phyloP scores from a whole-genome alignment of 2,329 filamentous ascomycete species.

The Pochonia chlamydosporia region DNA sequence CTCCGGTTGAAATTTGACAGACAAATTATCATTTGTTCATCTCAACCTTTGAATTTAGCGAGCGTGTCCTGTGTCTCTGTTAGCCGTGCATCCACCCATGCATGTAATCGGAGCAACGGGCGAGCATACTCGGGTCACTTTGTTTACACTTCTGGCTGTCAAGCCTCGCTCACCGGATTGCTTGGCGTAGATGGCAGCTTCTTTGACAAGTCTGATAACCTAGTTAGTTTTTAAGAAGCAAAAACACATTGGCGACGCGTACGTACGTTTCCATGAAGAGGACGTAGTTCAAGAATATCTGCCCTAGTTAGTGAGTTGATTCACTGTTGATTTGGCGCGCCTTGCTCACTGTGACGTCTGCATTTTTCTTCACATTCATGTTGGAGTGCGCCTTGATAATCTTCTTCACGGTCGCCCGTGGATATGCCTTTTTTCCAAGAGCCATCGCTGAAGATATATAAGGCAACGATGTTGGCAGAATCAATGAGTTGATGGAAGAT shows the following conservation, averaged over 20 bases:
- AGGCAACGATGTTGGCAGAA: too few species aligned
- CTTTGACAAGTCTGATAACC: conserved; percentile 62
- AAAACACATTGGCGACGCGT: neutral
- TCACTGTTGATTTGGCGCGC: conserved; percentile 13
- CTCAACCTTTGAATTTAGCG: conserved; percentile 62
- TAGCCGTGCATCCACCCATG: neutral
- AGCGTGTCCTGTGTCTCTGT: conserved; percentile 49
- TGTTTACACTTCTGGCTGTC: conserved; percentile 70
- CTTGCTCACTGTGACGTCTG: conserved; percentile 66
- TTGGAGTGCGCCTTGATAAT: conserved; percentile 86
- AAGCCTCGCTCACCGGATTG: conserved; percentile 67
- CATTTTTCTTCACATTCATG: conserved; percentile 75
- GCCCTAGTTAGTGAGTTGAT: conserved; percentile 17
- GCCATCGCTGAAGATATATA: conserved; percentile 26
- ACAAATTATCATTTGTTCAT: too few species aligned
- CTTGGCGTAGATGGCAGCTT: conserved; percentile 71
- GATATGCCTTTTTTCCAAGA: conserved; percentile 67
- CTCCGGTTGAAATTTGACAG: too few species aligned
- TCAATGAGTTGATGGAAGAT: too few species aligned
- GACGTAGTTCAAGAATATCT: conserved; percentile 83
- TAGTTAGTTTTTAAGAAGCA: conserved; percentile 6
- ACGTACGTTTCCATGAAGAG: conserved; percentile 67
- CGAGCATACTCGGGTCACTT: conserved; percentile 61
- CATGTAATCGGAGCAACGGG: neutral
- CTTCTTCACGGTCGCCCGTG: conserved; percentile 78